Evolutionary conservation across 371 early-diverging fungal species (phyloP).

Genomic region (Circinella umbellata): DNA sequence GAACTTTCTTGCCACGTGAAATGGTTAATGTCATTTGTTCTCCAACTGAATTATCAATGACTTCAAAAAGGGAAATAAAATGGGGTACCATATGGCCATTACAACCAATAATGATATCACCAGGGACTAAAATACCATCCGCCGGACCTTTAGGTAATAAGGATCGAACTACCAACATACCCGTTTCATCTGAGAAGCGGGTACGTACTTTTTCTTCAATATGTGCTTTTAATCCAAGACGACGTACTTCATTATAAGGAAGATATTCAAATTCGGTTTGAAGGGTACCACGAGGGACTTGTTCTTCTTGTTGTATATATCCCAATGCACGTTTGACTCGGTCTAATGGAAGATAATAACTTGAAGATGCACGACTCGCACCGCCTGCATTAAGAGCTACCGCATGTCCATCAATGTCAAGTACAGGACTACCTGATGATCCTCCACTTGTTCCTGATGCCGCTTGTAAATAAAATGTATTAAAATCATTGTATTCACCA

Average conservation of each 20-base stretch:
- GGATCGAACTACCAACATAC: constrained; percentile 74
- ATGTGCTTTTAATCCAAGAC: constrained; percentile 62
- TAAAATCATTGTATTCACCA: constrained; percentile 74
- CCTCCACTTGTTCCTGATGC: constrained; percentile 73
- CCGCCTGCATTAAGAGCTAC: constrained; percentile 73
- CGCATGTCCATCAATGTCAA: constrained; percentile 71
- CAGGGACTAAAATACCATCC: constrained; percentile 64
- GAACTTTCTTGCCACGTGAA: constrained; percentile 69
- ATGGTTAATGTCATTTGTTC: constrained; percentile 60
- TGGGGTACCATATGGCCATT: constrained; percentile 68
- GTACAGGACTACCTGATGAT: constrained; percentile 69
- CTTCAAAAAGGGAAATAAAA: constrained; percentile 70
- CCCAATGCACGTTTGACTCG: constrained; percentile 71
- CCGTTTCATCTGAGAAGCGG: constrained; percentile 69
- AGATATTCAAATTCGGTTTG: constrained; percentile 71
- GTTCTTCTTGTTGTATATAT: constrained; percentile 55
- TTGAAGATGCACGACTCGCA: constrained; percentile 58
- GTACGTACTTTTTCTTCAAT: constrained; percentile 69
- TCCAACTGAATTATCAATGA: constrained; percentile 75
- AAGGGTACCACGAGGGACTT: constrained; percentile 78
- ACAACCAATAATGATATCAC: constrained; percentile 72
- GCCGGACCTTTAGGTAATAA: constrained; percentile 80
- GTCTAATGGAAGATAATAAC: constrained; percentile 62
- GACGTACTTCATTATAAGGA: constrained; percentile 65
- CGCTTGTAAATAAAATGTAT: constrained; percentile 74